Evolutionary conservation across 768 basidiomycete species (phyloP), one percentile per base, ranked within the genome.

Genomic region (Tylopilus rubrobrunneus): DNA sequence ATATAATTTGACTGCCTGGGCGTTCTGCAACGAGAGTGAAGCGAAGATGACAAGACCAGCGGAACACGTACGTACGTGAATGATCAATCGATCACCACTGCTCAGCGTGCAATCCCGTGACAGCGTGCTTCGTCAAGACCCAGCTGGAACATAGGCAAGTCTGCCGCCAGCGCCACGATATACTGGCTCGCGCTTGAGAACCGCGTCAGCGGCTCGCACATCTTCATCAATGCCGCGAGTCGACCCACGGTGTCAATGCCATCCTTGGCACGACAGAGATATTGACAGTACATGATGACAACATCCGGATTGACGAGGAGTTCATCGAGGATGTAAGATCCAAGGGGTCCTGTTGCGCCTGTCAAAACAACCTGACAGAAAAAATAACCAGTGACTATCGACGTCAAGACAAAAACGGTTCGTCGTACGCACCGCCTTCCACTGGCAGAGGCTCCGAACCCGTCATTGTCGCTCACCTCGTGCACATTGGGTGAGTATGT

Each of bases 1-100:
- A 19, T 19, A 19, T 19, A 83, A 82, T 62, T 83, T 82, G 52
- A 83, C 81, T 1, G 77, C 74, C 81, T 81, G 82, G 9, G 79
- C 80, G 48, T 77, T 81, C 77, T 78, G 47, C 29, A 46, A 28
- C 10, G 19, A 25, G 19, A 19, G 19, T n/a, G 17, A 29, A 15
- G 11, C n/a, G 28, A 36, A n/a, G 12, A 19, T 31, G 27, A 28
- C 37, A 48, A n/a, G 40, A 39, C 48, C 9, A 10, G 17, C 28
- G 33, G 7, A 8, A 28, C 21, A 1, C 4, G 5, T 9, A 59
- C 66, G 40, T 53, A 76, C 76, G 61, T 81, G 79, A 12, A 83
- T 73, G 17, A 82, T n/a, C n/a, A n/a, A n/a, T n/a, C n/a, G n/a
- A n/a, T 70, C 39, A 70, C 67, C 1, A 79, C 81, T 5, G 69